Conservation (phyloP, 257 asterid species). For the Scutellaria galericulata region DNA sequence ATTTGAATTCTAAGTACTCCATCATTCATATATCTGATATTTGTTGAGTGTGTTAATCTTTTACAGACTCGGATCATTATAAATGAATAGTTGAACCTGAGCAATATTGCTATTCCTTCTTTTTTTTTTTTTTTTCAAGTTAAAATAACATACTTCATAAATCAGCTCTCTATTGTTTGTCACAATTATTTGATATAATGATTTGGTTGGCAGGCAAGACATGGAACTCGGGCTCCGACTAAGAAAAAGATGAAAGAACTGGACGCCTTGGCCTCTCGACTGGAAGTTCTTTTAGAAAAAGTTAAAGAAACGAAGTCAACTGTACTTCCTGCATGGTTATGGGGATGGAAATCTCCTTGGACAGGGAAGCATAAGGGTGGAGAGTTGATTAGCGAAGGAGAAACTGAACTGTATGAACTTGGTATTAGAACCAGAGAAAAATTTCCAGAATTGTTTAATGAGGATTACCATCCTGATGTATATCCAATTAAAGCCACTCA, state of each 20-base stretch:
- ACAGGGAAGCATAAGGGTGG: constrained; percentile 84
- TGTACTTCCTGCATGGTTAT: constrained; percentile 76
- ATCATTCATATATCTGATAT: not conserved
- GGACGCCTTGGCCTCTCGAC: constrained; percentile 64
- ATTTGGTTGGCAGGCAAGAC: constrained; percentile 75
- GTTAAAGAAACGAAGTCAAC: constrained; percentile 57
- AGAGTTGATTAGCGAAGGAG: constrained; percentile 84
- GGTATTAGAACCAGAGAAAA: constrained; percentile 78
- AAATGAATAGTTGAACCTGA: constrained; percentile 3
- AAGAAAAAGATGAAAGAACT: constrained; percentile 79
- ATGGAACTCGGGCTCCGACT: constrained; percentile 97
- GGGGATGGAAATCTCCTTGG: constrained; percentile 94
- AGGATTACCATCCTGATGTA: constrained; percentile 85
- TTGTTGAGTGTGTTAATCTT: not conserved
- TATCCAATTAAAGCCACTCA: constrained; percentile 91
- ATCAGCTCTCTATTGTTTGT: constrained; percentile 5
- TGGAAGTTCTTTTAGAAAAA: constrained; percentile 58
- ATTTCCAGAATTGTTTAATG: constrained; percentile 69
- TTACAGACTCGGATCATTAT: not conserved
- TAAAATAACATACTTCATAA: constrained; percentile 1
- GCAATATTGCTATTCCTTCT: not conserved
- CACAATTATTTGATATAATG: constrained; percentile 26
- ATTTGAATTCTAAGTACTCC: not conserved
- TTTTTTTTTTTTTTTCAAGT: not conserved
- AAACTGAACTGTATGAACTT: constrained; percentile 79